A percentile compares a stretch with the other conserved stretches of the same genome.
These are phyloP conservation scores for Theileria annulata DNA, from an alignment of 169 alveolate species.

Conservation along the genomic window DNA sequence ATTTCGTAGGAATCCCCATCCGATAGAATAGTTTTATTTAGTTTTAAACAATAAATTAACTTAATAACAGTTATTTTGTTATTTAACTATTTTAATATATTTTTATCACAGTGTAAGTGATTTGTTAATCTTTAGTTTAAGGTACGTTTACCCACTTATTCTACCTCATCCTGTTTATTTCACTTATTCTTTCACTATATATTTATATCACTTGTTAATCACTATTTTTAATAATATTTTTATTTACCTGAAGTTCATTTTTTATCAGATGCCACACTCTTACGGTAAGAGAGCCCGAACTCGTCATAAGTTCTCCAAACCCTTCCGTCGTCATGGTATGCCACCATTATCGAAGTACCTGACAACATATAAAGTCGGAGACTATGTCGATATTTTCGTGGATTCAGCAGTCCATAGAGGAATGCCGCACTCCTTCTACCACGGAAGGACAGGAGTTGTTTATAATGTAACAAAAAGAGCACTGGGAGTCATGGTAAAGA, in stretches of 20 bases:
- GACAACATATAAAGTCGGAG: slow-evolving; percentile 92
- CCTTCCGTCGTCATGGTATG: slow-evolving; percentile 94
- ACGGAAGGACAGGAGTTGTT: slow-evolving; percentile 98
- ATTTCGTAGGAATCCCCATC: slow-evolving; percentile 8
- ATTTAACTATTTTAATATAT: slow-evolving; percentile 5
- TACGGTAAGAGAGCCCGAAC: slow-evolving; percentile 98
- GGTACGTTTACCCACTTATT: neutral
- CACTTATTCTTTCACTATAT: neutral
- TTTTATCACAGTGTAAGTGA: neutral
- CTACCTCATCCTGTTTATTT: neutral
- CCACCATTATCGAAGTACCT: slow-evolving; percentile 91
- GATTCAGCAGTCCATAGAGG: slow-evolving; percentile 98
- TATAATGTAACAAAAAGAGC: slow-evolving; percentile 95
- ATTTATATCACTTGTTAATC: slow-evolving; percentile 49
- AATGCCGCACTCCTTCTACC: slow-evolving; percentile 97
- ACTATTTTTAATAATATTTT: slow-evolving; percentile 41
- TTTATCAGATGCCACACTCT: slow-evolving; percentile 76
- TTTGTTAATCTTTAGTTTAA: slow-evolving; percentile 12
- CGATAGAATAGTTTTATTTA: neutral
- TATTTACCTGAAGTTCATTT: neutral
- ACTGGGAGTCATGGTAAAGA: slow-evolving; percentile 95
- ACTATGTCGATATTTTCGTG: slow-evolving; percentile 95
- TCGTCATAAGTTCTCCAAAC: slow-evolving; percentile 95
- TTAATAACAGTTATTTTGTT: neutral
- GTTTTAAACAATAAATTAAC: neutral